These are phyloP conservation scores for Leptoxyphium fumago DNA, from an alignment of 2,329 filamentous ascomycete species.

Conservation along the genomic window DNA sequence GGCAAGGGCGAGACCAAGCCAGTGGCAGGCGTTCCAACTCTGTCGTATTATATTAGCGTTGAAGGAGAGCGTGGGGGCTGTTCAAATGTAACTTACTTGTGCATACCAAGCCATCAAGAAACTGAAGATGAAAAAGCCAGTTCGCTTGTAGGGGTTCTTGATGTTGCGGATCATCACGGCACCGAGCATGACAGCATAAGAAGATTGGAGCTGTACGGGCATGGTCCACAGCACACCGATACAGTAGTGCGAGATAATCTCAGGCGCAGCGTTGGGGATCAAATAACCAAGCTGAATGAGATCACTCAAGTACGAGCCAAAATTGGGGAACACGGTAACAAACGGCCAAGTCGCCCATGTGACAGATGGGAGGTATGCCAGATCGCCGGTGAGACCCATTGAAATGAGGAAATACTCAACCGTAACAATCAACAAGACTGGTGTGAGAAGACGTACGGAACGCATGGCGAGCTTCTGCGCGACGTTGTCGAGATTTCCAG, in stretches of 20 bases:
- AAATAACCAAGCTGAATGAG: conserved; percentile 31
- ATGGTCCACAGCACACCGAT: conserved; percentile 38
- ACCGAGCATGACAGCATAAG: conserved; percentile 30
- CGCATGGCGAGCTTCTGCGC: conserved; percentile 31
- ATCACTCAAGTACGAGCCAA: conserved; percentile 30
- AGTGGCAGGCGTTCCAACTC: conserved; percentile 31
- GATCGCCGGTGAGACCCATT: conserved; percentile 26
- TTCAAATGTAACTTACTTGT: not conserved
- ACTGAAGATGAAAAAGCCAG: conserved; percentile 29
- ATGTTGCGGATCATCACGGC: conserved; percentile 30
- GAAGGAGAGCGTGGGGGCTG: not conserved
- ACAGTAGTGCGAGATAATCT: conserved; percentile 34
- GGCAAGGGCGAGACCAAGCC: conserved; percentile 28
- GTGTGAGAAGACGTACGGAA: conserved; percentile 33
- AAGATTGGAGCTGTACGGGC: conserved; percentile 33
- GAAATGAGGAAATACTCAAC: conserved; percentile 35
- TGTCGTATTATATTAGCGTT: not conserved
- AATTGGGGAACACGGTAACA: conserved; percentile 25
- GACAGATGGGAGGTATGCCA: conserved; percentile 31
- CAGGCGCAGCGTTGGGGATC: conserved; percentile 33
- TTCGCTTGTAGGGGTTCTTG: conserved; percentile 33
- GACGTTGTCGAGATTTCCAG: conserved; percentile 28
- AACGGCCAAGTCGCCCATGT: conserved; percentile 36
- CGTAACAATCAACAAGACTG: conserved; percentile 27
- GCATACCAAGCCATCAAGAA: conserved; percentile 34